Evolutionary conservation across 2,329 filamentous ascomycete species (phyloP).

Genomic region (Verticillium longisporum): DNA sequence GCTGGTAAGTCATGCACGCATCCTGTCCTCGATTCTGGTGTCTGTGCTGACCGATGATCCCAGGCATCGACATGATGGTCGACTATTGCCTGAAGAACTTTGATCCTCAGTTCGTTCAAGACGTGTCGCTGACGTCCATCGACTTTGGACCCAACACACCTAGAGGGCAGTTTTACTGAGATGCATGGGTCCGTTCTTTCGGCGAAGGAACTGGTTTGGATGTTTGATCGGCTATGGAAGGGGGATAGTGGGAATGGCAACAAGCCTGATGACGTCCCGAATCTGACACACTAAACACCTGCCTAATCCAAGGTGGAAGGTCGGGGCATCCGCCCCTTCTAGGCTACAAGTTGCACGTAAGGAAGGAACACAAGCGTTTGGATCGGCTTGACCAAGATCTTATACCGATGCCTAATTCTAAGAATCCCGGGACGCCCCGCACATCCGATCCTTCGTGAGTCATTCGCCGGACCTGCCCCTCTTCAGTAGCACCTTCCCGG

Average conservation of each 20-base stretch:
- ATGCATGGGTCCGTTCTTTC: too few relatives aligned
- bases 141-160: not conserved
- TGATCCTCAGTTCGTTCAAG: not conserved
- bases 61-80: not conserved
- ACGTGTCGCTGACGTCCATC: not conserved
- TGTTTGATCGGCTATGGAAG: too few relatives aligned
- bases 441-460: not conserved
- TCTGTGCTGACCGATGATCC: not conserved
- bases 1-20: slow-evolving; percentile 20
- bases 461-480: not conserved
- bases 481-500: not conserved
- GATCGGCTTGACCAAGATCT: too few relatives aligned
- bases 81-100: not conserved
- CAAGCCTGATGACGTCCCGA: too few relatives aligned
- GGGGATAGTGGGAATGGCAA: too few relatives aligned
- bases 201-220: too few relatives aligned
- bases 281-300: too few relatives aligned
- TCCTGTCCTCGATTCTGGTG: not conserved
- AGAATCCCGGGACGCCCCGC: not conserved
- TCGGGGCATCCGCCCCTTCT: too few relatives aligned
- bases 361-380: too few relatives aligned
- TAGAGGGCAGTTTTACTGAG: not conserved
- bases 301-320: too few relatives aligned
- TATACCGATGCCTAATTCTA: too few relatives aligned
- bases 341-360: too few relatives aligned